Evolutionary conservation across 495 filamentous ascomycete species (phyloP).

Genomic region (Penicillium verhagenii): DNA sequence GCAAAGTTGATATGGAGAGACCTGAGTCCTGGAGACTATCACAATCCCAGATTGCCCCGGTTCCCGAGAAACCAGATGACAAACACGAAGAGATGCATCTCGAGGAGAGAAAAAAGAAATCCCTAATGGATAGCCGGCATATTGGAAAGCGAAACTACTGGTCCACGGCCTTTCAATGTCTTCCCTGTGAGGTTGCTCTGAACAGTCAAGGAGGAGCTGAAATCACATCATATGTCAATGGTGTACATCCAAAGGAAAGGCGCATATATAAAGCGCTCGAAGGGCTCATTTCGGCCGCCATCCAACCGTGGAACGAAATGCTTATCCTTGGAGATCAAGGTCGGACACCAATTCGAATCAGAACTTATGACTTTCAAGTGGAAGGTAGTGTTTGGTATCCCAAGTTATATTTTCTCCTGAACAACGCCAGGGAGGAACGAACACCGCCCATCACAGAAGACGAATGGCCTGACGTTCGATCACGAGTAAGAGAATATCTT

Average conservation of each 20-base stretch:
- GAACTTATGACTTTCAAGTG: constrained; percentile 11
- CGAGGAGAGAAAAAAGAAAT: neutral
- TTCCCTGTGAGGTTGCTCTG: constrained; percentile 12
- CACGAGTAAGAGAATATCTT: neutral
- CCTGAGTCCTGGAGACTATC: constrained; percentile 3
- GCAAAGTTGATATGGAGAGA: constrained; percentile 10
- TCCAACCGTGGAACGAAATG: constrained; percentile 10
- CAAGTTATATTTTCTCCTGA: neutral
- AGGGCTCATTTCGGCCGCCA: constrained; percentile 7
- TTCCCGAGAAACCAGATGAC: constrained; percentile 3
- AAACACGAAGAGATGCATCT: neutral
- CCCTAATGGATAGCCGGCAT: neutral
- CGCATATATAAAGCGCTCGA: constrained; percentile 9
- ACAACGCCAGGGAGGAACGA: neutral
- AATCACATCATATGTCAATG: constrained; percentile 12
- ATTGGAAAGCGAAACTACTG: constrained; percentile 2
- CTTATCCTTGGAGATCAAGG: constrained; percentile 9
- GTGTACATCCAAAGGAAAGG: constrained; percentile 10
- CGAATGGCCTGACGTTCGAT: constrained; percentile 7
- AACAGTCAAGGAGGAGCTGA: constrained; percentile 1
- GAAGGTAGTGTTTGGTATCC: neutral
- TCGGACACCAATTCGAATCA: constrained; percentile 12
- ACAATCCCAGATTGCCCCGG: constrained; percentile 5
- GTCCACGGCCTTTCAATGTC: constrained; percentile 11
- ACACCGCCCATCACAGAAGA: neutral